Evolutionary conservation across 2,329 filamentous ascomycete species (phyloP).

Genomic region (Pseudopyrenochaeta lycopersici): DNA sequence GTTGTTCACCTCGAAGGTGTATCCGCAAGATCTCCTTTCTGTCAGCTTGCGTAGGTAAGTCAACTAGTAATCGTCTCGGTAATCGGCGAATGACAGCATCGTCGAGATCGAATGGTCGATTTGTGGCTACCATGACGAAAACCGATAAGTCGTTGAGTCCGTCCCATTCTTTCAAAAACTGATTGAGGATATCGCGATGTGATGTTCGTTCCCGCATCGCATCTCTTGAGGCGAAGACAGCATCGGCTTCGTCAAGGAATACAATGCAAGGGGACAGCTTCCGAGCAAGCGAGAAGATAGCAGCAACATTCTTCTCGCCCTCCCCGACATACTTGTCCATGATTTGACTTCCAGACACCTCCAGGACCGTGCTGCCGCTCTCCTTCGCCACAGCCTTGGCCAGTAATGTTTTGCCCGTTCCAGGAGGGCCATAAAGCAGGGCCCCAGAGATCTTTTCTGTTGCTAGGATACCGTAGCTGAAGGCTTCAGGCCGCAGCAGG

Average conservation of each 20-base stretch:
- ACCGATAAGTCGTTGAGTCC: slow-evolving; percentile 84
- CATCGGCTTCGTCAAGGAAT: slow-evolving; percentile 97
- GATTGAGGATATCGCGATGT: slow-evolving; percentile 92
- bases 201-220: slow-evolving; percentile 71
- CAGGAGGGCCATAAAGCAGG: slow-evolving; percentile 85
- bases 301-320: slow-evolving; percentile 91
- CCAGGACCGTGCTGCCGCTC: slow-evolving; percentile 74
- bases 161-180: slow-evolving; percentile 97
- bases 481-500: slow-evolving; percentile 89
- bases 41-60: slow-evolving; percentile 73
- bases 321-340: slow-evolving; percentile 98
- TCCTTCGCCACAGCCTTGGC: slow-evolving; percentile 72
- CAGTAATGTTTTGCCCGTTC: slow-evolving; percentile 71
- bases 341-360: slow-evolving; percentile 88
- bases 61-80: slow-evolving; percentile 76
- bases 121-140: slow-evolving; percentile 98
- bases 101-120: slow-evolving; percentile 93
- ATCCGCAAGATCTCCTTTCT: slow-evolving; percentile 74
- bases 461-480: slow-evolving; percentile 91
- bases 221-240: slow-evolving; percentile 82
- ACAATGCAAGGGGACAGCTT: slow-evolving; percentile 92
- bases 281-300: slow-evolving; percentile 89
- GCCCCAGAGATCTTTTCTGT: slow-evolving; percentile 91
- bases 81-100: slow-evolving; percentile 82
- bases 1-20: slow-evolving; percentile 72